Conservation (phyloP, 2,329 filamentous ascomycete genomes). For the Ceratocystis destructans region DNA sequence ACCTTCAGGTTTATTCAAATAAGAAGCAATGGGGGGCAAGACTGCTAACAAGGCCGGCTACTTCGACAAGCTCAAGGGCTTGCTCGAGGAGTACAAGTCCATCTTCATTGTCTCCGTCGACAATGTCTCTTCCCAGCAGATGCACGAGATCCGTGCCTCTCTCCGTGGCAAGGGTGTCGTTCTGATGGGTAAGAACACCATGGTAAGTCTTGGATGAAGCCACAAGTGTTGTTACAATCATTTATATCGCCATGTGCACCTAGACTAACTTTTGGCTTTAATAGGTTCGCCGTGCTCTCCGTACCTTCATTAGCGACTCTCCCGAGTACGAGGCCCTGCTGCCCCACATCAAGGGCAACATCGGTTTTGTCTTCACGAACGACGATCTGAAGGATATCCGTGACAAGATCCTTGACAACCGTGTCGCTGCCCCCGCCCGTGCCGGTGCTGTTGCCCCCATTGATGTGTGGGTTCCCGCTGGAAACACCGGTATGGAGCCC, state of each 20-base stretch:
- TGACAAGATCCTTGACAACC: slow-evolving; percentile 91
- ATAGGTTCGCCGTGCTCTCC: slow-evolving; percentile 88
- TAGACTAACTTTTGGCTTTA: slow-evolving; percentile 9
- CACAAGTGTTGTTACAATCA: background rate
- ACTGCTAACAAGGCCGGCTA: slow-evolving; percentile 84
- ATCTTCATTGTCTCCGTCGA: slow-evolving; percentile 96
- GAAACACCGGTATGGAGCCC: slow-evolving; percentile 99
- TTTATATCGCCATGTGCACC: background rate
- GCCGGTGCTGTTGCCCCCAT: slow-evolving; percentile 87
- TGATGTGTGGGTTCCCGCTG: slow-evolving; percentile 91
- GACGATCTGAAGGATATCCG: slow-evolving; percentile 79
- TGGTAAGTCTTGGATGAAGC: slow-evolving; percentile 46
- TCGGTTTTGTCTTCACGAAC: slow-evolving; percentile 99
- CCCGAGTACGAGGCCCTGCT: slow-evolving; percentile 98
- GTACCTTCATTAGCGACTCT: slow-evolving; percentile 78
- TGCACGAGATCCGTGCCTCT: slow-evolving; percentile 97
- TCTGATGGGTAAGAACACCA: slow-evolving; percentile 99
- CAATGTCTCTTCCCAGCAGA: slow-evolving; percentile 99
- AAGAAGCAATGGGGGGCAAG: slow-evolving; percentile 99
- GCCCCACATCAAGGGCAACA: slow-evolving; percentile 90
- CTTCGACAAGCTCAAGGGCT: slow-evolving; percentile 98
- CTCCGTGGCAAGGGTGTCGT: slow-evolving; percentile 88
- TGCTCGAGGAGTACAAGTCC: slow-evolving; percentile 91
- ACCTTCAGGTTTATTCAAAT: slow-evolving; percentile 53
- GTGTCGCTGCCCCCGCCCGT: slow-evolving; percentile 93